Evolutionary conservation across 352 stramenopile species (phyloP), one percentile per base, ranked within the genome.

Genomic region (Pythium guiyangense): DNA sequence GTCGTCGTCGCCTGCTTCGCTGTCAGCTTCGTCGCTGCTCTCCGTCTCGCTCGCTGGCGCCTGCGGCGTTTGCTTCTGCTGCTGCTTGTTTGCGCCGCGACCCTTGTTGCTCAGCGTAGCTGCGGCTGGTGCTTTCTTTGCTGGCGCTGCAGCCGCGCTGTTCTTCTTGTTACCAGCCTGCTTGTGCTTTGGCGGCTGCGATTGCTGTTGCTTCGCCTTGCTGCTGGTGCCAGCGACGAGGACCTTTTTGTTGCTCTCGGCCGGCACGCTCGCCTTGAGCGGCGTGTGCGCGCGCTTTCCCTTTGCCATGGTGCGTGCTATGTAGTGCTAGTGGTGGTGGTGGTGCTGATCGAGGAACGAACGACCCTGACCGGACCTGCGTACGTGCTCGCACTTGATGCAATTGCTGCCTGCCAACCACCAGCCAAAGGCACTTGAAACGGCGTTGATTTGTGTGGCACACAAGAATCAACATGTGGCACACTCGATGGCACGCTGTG

Each of bases 201-300:
- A n/a, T n/a, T n/a, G n/a, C n/a, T n/a, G 25, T 26, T 62, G 37
- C 37, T 56, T 50, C 6, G 17, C 37, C 17, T 26, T 43, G 44
- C 44, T 6, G 46, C 27, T n/a, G 26, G 10, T 47, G 52, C 37
- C 47, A 4, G 29, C 59, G 11, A 64, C 43, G 18, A 54, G 44
- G n/a, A 44, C 45, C 52, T 66, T 66, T 53, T 66, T 66, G 26
- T 61, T 66, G 53, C 60, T 61, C 18, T 57, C 53, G 4, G 60
- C 43, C 8, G 60, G 60, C 18, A 61, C 54, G 35, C 49, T 66
- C 40, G 60, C 60, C 60, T 66, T 66, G 22, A 66, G 42, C 48
- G 60, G 60, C 53, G 57, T 42, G 34, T 46, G 53, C 49, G 54
- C 27, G 29, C 46, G 40, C 48, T 61, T 66, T 14, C 54, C 49